Conservation (phyloP, 2,329 filamentous ascomycete species). For the Trichophyton mentagrophytes region DNA sequence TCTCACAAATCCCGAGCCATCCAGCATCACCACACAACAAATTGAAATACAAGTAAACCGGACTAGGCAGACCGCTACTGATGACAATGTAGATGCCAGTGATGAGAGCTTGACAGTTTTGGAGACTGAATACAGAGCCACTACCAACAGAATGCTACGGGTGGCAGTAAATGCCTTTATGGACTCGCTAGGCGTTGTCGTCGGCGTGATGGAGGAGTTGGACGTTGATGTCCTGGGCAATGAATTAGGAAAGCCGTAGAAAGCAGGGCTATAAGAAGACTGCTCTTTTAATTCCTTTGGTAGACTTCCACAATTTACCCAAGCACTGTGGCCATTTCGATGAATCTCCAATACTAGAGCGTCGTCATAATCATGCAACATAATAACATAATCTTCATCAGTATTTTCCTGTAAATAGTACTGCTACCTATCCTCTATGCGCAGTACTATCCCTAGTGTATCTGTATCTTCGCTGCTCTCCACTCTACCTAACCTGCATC, state of each 20-base stretch:
- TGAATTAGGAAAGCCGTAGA: conserved; percentile 4
- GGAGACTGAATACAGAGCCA: conserved; percentile 65
- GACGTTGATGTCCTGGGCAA: conserved; percentile 61
- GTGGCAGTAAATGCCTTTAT: conserved; percentile 95
- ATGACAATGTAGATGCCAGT: conserved; percentile 2
- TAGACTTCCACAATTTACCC: neutral
- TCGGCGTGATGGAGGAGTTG: conserved; percentile 82
- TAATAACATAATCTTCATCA: too few species aligned
- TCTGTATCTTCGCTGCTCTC: neutral
- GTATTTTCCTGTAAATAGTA: too few species aligned
- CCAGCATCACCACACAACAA: conserved; percentile 13
- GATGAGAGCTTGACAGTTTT: conserved; percentile 44
- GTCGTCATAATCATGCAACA: too few species aligned
- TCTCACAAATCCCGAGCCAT: conserved; percentile 27
- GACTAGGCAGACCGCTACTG: conserved; percentile 12
- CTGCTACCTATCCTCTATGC: too few species aligned
- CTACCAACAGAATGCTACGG: conserved; percentile 90
- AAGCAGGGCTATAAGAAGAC: neutral
- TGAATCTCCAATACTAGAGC: too few species aligned
- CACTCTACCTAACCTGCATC: neutral
- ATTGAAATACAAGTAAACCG: conserved; percentile 8
- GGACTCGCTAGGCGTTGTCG: conserved; percentile 70
- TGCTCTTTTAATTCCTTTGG: neutral
- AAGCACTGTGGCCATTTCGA: neutral
- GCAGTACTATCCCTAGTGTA: too few species aligned